Percentiles rank a stretch among this genome's conserved stretches.
Evolutionary conservation across 176 grass and related monocot genomes (phyloP).

Genomic region (Carex parvula): DNA sequence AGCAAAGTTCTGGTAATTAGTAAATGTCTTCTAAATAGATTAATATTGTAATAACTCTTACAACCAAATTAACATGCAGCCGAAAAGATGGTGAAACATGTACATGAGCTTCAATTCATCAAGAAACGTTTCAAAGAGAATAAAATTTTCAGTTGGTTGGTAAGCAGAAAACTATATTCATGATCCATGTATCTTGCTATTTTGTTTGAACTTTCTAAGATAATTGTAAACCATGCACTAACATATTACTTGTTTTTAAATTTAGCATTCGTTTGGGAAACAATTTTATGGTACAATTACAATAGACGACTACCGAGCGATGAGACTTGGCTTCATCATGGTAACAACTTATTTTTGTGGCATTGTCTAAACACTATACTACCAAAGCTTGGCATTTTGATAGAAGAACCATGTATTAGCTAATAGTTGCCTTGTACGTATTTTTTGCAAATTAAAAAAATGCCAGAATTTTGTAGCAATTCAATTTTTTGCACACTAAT

Average conservation of each 20-base stretch:
- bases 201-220: neutral
- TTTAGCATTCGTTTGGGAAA: slow-evolving; percentile 70
- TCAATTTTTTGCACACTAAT: neutral
- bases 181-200: neutral
- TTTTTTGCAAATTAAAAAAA: neutral
- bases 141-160: slow-evolving; percentile 3
- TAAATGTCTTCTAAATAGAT: neutral
- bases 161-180: slow-evolving; percentile 1
- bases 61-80: slow-evolving; percentile 17
- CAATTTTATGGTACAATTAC: slow-evolving; percentile 76
- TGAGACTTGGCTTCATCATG: slow-evolving; percentile 82
- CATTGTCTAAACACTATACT: neutral
- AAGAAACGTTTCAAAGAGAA: slow-evolving; percentile 37
- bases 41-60: neutral
- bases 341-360: slow-evolving; percentile 18
- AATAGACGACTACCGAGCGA: slow-evolving; percentile 55
- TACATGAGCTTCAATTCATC: slow-evolving; percentile 36
- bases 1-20: neutral
- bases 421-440: neutral
- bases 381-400: neutral
- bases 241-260: slow-evolving; percentile 1
- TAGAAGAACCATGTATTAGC: neutral
- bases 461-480: neutral
- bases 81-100: slow-evolving; percentile 21
- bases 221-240: neutral